Base-by-base conservation (phyloP, 257 asterid genomes). In the Capsicum pubescens region DNA sequence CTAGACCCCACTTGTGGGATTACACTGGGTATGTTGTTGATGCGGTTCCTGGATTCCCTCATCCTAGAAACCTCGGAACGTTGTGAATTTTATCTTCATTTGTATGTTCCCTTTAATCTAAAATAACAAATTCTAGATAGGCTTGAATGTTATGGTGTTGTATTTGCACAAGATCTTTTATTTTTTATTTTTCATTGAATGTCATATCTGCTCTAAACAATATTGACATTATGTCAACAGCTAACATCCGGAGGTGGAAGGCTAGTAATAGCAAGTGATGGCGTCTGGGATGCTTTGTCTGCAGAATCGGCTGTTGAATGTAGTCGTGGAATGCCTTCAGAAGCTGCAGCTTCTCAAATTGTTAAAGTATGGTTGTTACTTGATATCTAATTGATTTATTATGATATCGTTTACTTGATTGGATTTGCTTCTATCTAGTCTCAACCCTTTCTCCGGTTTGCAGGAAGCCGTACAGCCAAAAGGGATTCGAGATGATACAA, bases 271-370 rank as follows among this genome's bases (percentile, higher is more conserved):
- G 91, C 99, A 64, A 97, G 99, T 60, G 99, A 97, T 39, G 99
- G 99, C 79, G 99, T 97, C 88, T 97, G 99, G 99, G 99, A 97
- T 68, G 95, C 99, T 72, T 9, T 97, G 86, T 86, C 99, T 79
- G 92, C 99, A 63, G 99, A 97, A 91, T 59, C 86, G 50, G 99
- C 98, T 85, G 84, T 93, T 35, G 99, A 95, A 35, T 93, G 99
- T 84, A 93, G 97, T 83, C 91, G 94, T 70, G 99, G 95, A 72
- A 91, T 95, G 99, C 91, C 93, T 32, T 85, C 97, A 17, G 99
- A 97, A 83, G 93, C 92, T 84, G 95, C 99, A 72, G 97, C 99
- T 87, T 90, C 97, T 56, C 97, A 95, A 84, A 91, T 97, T 82
- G 99, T 97, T 81, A 94, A 94, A 88, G 99, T 95, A 89, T 9